Conservation (phyloP, 176 grass and related monocot species). For the Saccharum spontaneum region DNA sequence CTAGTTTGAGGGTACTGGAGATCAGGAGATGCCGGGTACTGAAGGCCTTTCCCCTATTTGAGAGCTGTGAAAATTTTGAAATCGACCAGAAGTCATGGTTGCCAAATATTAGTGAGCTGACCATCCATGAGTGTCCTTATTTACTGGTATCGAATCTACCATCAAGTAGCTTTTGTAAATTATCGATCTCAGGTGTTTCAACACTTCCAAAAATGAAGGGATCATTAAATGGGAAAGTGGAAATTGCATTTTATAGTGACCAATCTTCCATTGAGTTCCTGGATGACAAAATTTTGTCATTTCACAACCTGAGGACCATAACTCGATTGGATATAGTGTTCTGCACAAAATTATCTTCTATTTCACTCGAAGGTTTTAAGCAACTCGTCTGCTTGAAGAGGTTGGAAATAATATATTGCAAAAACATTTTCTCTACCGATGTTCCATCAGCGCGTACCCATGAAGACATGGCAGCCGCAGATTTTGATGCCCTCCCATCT, state of each 20-base stretch:
- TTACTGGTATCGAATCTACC: not conserved
- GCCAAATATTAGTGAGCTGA: not conserved
- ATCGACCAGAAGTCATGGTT: slow-evolving; percentile 19
- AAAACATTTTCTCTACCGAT: not conserved
- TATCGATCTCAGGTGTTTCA: not conserved
- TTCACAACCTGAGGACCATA: not conserved
- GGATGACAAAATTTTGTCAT: slow-evolving; percentile 1
- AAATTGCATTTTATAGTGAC: no score
- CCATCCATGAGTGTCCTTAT: slow-evolving; percentile 7
- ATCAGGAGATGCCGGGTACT: not conserved
- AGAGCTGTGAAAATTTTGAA: not conserved
- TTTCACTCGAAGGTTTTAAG: not conserved
- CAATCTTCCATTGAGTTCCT: no score
- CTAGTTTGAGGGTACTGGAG: not conserved
- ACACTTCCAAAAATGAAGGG: not conserved
- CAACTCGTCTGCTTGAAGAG: slow-evolving; percentile 23
- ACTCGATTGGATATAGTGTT: not conserved
- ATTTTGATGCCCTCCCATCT: not conserved
- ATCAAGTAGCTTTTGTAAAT: not conserved
- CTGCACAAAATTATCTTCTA: not conserved
- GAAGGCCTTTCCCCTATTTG: slow-evolving; percentile 17
- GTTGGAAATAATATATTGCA: not conserved
- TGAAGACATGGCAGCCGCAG: not conserved
- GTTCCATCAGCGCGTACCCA: not conserved
- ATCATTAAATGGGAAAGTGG: not conserved